Percentiles rank a stretch among this genome's conserved stretches.
phyloP scores from a whole-genome alignment of 495 filamentous ascomycete genomes.

The Penicillium robsamsonii region DNA sequence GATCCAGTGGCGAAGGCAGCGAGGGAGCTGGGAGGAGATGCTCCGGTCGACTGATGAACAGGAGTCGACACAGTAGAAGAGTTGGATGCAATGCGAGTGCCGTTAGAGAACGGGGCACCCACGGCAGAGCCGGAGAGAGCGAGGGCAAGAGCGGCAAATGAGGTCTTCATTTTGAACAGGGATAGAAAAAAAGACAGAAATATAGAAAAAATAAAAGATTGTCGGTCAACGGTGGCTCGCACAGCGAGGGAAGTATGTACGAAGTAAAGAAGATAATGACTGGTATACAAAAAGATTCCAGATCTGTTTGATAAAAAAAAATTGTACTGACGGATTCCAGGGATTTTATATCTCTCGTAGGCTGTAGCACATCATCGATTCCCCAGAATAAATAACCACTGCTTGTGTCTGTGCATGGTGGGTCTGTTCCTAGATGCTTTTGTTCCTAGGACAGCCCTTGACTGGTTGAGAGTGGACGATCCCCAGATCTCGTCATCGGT shows the following conservation, averaged over 20 bases:
- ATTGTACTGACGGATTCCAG: background rate
- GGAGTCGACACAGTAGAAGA: slow-evolving; percentile 7
- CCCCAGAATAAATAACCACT: background rate
- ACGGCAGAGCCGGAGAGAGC: slow-evolving; percentile 21
- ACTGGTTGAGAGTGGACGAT: background rate
- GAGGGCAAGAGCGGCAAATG: slow-evolving; percentile 16
- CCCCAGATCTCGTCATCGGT: background rate
- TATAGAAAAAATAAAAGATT: slow-evolving; percentile 1
- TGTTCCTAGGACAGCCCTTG: background rate
- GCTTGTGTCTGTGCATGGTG: slow-evolving; percentile 2
- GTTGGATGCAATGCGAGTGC: slow-evolving; percentile 8
- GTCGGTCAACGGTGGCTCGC: slow-evolving; percentile 4
- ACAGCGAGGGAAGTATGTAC: background rate
- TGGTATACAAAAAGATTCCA: slow-evolving; percentile 6
- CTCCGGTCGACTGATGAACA: slow-evolving; percentile 5
- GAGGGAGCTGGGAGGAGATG: slow-evolving; percentile 8
- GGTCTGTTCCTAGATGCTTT: background rate
- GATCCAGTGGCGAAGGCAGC: slow-evolving; percentile 5
- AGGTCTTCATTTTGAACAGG: slow-evolving; percentile 21
- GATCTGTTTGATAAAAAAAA: slow-evolving; percentile 16
- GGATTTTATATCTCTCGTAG: slow-evolving; percentile 18
- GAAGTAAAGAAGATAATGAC: background rate
- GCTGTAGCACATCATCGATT: background rate
- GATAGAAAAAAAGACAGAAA: background rate
- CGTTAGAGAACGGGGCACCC: slow-evolving; percentile 18